Conservation (phyloP, 495 filamentous ascomycete genomes). For the Recurvomyces mirabilis region DNA sequence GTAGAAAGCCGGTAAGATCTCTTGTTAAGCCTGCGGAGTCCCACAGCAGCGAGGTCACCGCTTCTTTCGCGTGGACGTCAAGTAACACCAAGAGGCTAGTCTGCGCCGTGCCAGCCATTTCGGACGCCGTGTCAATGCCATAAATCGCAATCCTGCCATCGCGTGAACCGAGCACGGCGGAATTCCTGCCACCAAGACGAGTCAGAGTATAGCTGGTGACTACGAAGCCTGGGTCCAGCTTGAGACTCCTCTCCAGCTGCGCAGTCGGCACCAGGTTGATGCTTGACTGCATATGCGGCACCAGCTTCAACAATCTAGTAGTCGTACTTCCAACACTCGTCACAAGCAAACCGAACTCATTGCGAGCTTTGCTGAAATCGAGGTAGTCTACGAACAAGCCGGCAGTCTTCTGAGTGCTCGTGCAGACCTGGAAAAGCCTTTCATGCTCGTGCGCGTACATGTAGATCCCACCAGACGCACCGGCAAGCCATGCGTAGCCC, state of each 20-base stretch:
- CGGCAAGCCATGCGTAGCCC: slow-evolving; percentile 41
- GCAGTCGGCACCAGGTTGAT: background rate
- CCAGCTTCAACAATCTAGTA: background rate
- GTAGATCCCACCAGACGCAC: slow-evolving; percentile 42
- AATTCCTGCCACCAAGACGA: slow-evolving; percentile 28
- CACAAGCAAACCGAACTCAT: background rate
- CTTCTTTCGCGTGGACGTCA: slow-evolving; percentile 48
- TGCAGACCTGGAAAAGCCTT: background rate
- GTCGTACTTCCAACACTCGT: slow-evolving; percentile 1
- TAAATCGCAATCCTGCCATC: slow-evolving; percentile 50
- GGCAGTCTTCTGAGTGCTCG: slow-evolving; percentile 38
- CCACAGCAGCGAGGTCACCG: slow-evolving; percentile 53
- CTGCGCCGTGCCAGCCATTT: background rate
- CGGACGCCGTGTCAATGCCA: slow-evolving; percentile 12
- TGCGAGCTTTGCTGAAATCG: background rate
- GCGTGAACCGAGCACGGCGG: slow-evolving; percentile 60
- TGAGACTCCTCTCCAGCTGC: background rate
- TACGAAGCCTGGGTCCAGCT: slow-evolving; percentile 24
- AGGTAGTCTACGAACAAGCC: slow-evolving; percentile 31
- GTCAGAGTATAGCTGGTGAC: too few relatives aligned
- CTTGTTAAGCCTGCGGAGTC: background rate
- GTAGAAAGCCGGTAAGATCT: slow-evolving; percentile 31
- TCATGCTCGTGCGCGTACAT: slow-evolving; percentile 29
- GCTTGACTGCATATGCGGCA: background rate
- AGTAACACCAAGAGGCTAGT: background rate